These are phyloP conservation scores for Phytophthora ramorum DNA, from an alignment of 352 stramenopile genomes.

Conservation along the genomic window DNA sequence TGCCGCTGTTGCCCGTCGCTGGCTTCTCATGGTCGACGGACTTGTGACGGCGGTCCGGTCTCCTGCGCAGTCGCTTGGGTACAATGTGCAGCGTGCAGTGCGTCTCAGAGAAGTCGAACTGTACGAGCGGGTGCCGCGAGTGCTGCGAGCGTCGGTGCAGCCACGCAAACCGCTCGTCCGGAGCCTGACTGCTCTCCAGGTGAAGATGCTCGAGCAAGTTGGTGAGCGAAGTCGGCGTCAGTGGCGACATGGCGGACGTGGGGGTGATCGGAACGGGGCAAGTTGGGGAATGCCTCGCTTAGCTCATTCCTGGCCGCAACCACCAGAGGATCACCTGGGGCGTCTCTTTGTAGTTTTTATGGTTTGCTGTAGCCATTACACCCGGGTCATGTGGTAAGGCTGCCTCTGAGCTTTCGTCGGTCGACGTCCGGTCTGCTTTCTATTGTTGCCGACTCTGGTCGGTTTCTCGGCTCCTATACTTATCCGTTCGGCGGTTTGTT, in stretches of 20 bases:
- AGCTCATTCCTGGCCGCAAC: too few relatives aligned
- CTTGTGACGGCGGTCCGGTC: not conserved
- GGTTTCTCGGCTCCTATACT: not conserved
- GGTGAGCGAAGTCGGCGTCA: constrained; percentile 7
- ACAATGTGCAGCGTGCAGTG: constrained; percentile 28
- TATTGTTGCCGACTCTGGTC: not conserved
- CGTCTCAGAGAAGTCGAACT: constrained; percentile 27
- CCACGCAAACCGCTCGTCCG: constrained; percentile 27
- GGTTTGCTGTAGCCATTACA: constrained; percentile 11
- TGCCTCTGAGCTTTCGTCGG: too few relatives aligned
- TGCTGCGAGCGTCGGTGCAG: constrained; percentile 25
- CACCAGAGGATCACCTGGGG: not conserved
- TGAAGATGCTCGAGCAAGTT: constrained; percentile 29
- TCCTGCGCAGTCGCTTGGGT: constrained; percentile 1
- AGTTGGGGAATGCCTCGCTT: constrained; percentile 14
- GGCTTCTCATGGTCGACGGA: constrained; percentile 1
- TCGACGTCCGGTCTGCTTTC: too few relatives aligned
- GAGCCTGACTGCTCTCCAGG: constrained; percentile 27
- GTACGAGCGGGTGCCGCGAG: constrained; percentile 26
- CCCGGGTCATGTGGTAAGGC: not conserved
- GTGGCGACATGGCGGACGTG: constrained; percentile 5
- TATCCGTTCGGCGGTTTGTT: too few relatives aligned
- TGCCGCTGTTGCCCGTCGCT: constrained; percentile 13
- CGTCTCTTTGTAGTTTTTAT: constrained; percentile 11
- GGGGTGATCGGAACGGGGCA: not conserved